Conservation (phyloP, 345 rosid genomes). For the Acer campestre region DNA sequence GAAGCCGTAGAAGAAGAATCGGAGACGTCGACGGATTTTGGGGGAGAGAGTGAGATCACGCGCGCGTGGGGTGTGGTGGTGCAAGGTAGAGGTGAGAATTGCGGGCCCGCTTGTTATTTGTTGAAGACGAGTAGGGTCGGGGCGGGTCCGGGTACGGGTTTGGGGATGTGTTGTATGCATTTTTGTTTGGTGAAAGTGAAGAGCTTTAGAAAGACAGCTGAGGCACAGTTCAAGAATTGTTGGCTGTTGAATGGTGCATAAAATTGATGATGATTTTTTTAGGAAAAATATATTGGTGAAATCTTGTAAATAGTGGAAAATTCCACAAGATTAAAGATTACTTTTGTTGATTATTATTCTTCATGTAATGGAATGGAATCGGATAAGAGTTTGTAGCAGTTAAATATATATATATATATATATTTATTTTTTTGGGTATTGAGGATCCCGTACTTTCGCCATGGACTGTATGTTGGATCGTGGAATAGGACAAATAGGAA, state of each 20-base stretch:
- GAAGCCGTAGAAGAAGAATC: constrained; percentile 27
- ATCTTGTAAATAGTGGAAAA: neutral
- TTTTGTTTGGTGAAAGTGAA: constrained; percentile 66
- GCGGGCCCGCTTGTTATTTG: constrained; percentile 65
- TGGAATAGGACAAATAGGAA: no score
- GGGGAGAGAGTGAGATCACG: constrained; percentile 8
- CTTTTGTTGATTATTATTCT: no score
- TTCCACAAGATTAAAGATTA: neutral
- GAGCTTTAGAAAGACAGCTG: constrained; percentile 54
- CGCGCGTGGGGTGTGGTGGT: constrained; percentile 86
- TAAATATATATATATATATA: no score
- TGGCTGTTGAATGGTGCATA: constrained; percentile 49
- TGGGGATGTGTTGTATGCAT: constrained; percentile 61
- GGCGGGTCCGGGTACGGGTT: constrained; percentile 23
- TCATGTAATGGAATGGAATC: no score
- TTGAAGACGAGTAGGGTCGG: constrained; percentile 60
- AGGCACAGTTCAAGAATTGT: constrained; percentile 58
- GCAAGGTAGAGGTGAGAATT: constrained; percentile 57
- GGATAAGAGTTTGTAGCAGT: no score
- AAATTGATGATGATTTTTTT: neutral
- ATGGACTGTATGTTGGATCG: no score
- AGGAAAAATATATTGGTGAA: neutral
- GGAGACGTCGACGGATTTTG: neutral
- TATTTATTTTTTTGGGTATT: no score
- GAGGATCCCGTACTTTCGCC: no score